Conservation (phyloP, 1,284 basidiomycete genomes). For the Dichomitus squalens region DNA sequence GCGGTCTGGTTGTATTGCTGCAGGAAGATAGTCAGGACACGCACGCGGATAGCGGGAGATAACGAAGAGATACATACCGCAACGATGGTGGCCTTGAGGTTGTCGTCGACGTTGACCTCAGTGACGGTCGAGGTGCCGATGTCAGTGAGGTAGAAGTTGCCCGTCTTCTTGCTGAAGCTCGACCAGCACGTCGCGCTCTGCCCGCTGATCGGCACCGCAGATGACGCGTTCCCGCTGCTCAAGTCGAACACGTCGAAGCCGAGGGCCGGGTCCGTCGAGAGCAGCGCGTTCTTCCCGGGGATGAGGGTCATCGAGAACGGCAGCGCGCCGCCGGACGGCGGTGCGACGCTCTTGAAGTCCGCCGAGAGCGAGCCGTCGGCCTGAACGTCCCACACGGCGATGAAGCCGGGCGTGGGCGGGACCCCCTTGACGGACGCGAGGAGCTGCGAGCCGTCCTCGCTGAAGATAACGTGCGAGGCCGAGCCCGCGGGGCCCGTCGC, state of each 20-base stretch:
- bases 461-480: conserved; percentile 47
- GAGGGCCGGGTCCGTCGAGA: conserved; percentile 47
- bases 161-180: conserved; percentile 46
- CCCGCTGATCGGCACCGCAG: conserved; percentile 41
- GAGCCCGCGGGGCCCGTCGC: conserved; percentile 43
- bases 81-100: conserved; percentile 46
- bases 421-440: conserved; percentile 51
- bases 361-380: conserved; percentile 44
- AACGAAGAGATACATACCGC: conserved; percentile 36
- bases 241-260: conserved; percentile 52
- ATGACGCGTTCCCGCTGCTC: conserved; percentile 29
- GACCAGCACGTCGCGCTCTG: conserved; percentile 54
- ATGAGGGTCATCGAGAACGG: conserved; percentile 53
- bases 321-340: conserved; percentile 42
- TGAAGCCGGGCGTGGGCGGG: conserved; percentile 46
- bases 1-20: conserved; percentile 47
- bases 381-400: conserved; percentile 50
- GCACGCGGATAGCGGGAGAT: background rate
- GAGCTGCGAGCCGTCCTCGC: conserved; percentile 44
- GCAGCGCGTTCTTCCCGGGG: conserved; percentile 47
- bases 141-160: conserved; percentile 53
- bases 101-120: conserved; percentile 48
- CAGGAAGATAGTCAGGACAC: background rate
- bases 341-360: conserved; percentile 40
- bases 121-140: conserved; percentile 45